Percentiles rank a stretch among this genome's conserved stretches.
Evolutionary conservation across 2,329 filamentous ascomycete species (phyloP).

Genomic region (Epicoccum sorghinum): DNA sequence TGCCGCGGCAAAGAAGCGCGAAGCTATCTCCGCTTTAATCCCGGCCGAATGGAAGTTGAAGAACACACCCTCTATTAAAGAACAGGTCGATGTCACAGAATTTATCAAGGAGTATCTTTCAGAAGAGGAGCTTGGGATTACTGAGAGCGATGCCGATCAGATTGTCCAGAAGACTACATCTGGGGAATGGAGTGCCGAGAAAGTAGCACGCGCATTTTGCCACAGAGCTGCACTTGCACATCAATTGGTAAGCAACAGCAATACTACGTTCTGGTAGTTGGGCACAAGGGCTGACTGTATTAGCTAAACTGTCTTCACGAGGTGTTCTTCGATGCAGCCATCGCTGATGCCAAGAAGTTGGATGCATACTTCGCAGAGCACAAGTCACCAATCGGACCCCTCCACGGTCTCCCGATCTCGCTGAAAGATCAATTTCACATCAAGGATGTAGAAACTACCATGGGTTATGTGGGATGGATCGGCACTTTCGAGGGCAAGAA

Average conservation of each 20-base stretch:
- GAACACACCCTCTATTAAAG: constrained; percentile 54
- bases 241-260: constrained; percentile 48
- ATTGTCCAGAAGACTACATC: constrained; percentile 61
- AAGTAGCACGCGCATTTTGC: constrained; percentile 63
- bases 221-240: constrained; percentile 61
- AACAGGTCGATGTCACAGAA: constrained; percentile 56
- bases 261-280: neutral
- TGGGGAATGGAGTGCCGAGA: constrained; percentile 63
- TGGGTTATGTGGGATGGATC: constrained; percentile 71
- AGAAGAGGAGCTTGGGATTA: constrained; percentile 63
- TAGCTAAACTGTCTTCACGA: constrained; percentile 52
- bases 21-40: constrained; percentile 60
- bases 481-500: constrained; percentile 65
- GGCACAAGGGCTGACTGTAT: neutral
- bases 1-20: constrained; percentile 59
- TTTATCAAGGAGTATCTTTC: constrained; percentile 64
- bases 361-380: constrained; percentile 48
- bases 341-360: constrained; percentile 49
- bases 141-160: constrained; percentile 63
- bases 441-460: constrained; percentile 53
- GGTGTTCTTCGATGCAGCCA: constrained; percentile 56
- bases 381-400: constrained; percentile 48
- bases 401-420: constrained; percentile 56
- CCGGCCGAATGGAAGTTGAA: constrained; percentile 62
- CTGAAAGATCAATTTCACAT: constrained; percentile 59